Conservation (phyloP, 352 stramenopile species). For the Lagenidium sp. region DNA sequence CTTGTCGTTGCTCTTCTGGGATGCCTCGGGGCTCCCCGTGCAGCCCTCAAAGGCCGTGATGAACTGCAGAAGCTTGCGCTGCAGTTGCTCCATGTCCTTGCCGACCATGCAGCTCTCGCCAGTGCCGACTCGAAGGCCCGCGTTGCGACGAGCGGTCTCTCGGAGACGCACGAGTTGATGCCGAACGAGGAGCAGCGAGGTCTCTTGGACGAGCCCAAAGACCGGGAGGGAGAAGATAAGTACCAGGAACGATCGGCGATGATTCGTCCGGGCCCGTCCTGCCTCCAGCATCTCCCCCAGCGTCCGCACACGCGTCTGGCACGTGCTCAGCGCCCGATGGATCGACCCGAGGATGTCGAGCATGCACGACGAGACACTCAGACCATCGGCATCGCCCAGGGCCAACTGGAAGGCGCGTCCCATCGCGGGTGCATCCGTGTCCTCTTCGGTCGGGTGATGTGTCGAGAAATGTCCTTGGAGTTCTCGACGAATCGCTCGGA, state of each 20-base stretch:
- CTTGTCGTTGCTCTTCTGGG: conserved; percentile 47
- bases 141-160: not conserved
- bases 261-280: conserved; percentile 43
- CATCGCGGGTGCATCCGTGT: too few species aligned
- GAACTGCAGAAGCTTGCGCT: conserved; percentile 56
- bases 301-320: conserved; percentile 20
- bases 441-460: too few species aligned
- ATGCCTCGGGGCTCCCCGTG: conserved; percentile 23
- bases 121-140: not conserved
- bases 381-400: conserved; percentile 39
- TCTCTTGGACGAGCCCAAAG: conserved; percentile 30
- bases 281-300: conserved; percentile 22
- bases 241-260: conserved; percentile 45
- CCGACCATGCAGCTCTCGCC: conserved; percentile 6
- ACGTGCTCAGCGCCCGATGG: conserved; percentile 24
- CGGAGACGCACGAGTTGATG: conserved; percentile 40
- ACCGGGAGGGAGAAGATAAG: conserved; percentile 36
- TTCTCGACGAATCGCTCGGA: too few species aligned
- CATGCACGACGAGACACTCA: conserved; percentile 55
- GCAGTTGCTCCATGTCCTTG: conserved; percentile 29
- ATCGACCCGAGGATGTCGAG: conserved; percentile 38
- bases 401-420: conserved; percentile 23
- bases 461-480: too few species aligned
- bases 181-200: conserved; percentile 30
- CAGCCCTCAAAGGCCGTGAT: conserved; percentile 64